phyloP scores from a whole-genome alignment of 2,329 filamentous ascomycete species.

The Fusarium sp. region DNA sequence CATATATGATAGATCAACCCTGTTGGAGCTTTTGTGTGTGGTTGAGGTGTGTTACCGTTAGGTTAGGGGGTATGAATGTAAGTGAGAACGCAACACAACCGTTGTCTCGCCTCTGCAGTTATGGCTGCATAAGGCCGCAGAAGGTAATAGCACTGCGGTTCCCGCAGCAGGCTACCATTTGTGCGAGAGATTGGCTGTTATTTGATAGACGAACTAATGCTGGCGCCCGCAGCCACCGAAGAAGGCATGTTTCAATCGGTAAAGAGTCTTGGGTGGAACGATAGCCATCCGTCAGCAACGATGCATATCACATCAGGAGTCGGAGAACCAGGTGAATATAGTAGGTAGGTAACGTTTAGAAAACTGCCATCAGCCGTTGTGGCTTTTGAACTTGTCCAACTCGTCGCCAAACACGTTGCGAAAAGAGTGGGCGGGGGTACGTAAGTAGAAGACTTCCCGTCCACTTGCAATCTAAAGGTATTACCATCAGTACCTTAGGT shows the following conservation, averaged over 20 bases:
- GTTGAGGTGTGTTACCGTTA: not conserved
- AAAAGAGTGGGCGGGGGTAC: conserved; percentile 21
- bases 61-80: not conserved
- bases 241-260: conserved; percentile 4
- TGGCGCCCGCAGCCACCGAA: conserved; percentile 24
- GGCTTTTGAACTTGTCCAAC: conserved; percentile 22
- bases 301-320: not conserved
- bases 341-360: conserved; percentile 1
- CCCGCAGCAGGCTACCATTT: not conserved
- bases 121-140: conserved; percentile 22
- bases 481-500: not conserved
- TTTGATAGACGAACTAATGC: conserved; percentile 18
- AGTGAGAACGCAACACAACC: conserved; percentile 3
- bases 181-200: conserved; percentile 8
- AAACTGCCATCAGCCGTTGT: conserved; percentile 28
- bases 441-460: not conserved
- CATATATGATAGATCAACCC: conserved; percentile 19
- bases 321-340: not conserved
- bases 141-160: conserved; percentile 6
- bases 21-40: not conserved
- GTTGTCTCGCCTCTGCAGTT: conserved; percentile 11
- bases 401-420: conserved; percentile 24
- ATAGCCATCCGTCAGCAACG: not conserved
- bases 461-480: not conserved
- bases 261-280: conserved; percentile 3